Percentiles rank a stretch among this genome's conserved stretches.
phyloP scores from a whole-genome alignment of 306 rosid genomes.

The Cucumis cinereus region DNA sequence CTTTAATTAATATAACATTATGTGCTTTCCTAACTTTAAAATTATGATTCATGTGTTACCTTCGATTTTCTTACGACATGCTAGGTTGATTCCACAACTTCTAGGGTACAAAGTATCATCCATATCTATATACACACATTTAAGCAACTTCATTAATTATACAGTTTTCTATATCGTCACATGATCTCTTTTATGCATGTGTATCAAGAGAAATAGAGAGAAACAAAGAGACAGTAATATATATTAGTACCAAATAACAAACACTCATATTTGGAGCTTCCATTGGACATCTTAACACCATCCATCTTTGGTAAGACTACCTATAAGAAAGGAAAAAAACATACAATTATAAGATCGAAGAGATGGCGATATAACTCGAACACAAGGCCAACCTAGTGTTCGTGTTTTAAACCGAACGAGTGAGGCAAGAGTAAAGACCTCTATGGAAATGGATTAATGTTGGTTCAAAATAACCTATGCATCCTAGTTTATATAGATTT shows the following conservation, averaged over 20 bases:
- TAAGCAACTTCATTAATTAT: background rate
- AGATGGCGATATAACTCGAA: too few species aligned
- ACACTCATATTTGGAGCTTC: constrained; percentile 43
- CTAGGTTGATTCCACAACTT: constrained; percentile 60
- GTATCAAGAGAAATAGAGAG: background rate
- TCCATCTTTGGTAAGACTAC: constrained; percentile 30
- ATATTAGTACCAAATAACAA: constrained; percentile 62
- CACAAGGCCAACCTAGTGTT: background rate
- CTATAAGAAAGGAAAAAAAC: constrained; percentile 17
- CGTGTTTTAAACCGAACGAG: background rate
- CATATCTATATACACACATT: constrained; percentile 38
- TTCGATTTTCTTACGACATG: constrained; percentile 66
- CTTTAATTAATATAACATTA: background rate
- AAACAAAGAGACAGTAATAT: too few species aligned
- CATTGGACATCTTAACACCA: constrained; percentile 13
- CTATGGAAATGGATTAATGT: background rate
- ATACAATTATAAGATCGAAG: background rate
- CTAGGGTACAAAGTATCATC: constrained; percentile 85
- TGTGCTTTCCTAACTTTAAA: background rate
- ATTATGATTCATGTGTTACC: constrained; percentile 11
- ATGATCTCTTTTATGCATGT: background rate
- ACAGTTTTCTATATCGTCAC: too few species aligned
- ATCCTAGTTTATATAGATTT: background rate
- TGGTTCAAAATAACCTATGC: background rate
- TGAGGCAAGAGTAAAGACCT: background rate